phyloP scores from a whole-genome alignment of 139 green algal genomes.

The Micromonas commoda region DNA sequence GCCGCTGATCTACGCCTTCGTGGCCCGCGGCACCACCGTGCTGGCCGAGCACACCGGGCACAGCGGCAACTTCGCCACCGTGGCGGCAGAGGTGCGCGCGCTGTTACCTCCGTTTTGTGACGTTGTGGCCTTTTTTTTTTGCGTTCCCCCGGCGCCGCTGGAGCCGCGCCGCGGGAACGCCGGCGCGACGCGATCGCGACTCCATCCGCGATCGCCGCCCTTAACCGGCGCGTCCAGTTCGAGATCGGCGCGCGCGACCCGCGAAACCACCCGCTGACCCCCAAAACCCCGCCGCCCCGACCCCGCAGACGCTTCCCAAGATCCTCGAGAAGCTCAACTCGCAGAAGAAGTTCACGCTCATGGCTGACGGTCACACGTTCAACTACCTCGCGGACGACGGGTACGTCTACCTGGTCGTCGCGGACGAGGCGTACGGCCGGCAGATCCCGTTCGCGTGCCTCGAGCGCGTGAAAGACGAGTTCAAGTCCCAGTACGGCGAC shows the following conservation, averaged over 20 bases:
- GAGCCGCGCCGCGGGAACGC: too few species aligned
- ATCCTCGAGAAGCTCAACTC: conserved; percentile 27
- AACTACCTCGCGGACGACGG: conserved; percentile 74
- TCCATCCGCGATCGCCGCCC: too few species aligned
- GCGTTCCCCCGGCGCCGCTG: too few species aligned
- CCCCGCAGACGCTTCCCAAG: neutral
- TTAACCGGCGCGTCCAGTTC: too few species aligned
- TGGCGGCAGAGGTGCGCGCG: conserved; percentile 63
- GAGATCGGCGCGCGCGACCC: too few species aligned
- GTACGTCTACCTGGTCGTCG: conserved; percentile 81
- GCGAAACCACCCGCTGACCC: too few species aligned
- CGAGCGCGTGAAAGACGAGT: conserved; percentile 59
- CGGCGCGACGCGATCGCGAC: too few species aligned
- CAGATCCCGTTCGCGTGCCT: conserved; percentile 90
- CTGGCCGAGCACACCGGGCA: conserved; percentile 86
- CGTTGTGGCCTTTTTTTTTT: too few species aligned
- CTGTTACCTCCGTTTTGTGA: neutral
- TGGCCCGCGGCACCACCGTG: conserved; percentile 46
- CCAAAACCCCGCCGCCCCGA: neutral
- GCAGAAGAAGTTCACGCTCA: conserved; percentile 51
- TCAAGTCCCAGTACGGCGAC: conserved; percentile 40
- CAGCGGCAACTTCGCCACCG: conserved; percentile 83
- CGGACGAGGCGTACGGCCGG: conserved; percentile 79
- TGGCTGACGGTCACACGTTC: conserved; percentile 72
- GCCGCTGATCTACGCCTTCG: conserved; percentile 46